Percentiles rank a stretch among this genome's conserved stretches.
Conservation (phyloP, 2,329 filamentous ascomycete species). For the Boeremia lycopersici region DNA sequence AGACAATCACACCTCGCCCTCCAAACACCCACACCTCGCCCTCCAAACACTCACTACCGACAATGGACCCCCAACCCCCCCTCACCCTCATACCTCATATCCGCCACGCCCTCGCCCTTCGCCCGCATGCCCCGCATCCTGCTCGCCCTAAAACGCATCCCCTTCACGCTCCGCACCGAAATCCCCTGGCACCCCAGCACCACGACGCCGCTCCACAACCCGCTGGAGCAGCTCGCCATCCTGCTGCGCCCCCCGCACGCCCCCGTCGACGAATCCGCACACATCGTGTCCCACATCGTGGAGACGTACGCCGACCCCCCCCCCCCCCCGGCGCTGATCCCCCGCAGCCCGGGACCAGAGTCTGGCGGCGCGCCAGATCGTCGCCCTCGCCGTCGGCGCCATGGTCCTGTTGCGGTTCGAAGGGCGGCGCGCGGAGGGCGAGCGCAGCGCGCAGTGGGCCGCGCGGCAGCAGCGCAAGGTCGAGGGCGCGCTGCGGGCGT, state of each 20-base stretch:
- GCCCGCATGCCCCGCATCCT: conserved; percentile 52
- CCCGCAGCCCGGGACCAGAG: too few species aligned
- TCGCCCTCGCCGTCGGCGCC: conserved; percentile 21
- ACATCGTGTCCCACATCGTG: conserved; percentile 26
- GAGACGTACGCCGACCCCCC: too few species aligned
- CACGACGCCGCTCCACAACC: conserved; percentile 48
- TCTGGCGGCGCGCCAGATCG: conserved; percentile 23
- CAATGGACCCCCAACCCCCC: too few species aligned
- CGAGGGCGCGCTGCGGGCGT: conserved; percentile 20
- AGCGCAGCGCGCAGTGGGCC: conserved; percentile 17
- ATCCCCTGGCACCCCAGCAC: conserved; percentile 52
- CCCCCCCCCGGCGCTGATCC: too few species aligned
- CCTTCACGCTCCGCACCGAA: conserved; percentile 50
- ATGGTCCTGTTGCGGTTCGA: conserved; percentile 23
- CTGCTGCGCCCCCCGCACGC: conserved; percentile 33
- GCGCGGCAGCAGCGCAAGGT: conserved; percentile 22
- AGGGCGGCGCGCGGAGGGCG: conserved; percentile 8
- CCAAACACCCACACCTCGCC: too few species aligned
- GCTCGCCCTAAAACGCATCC: conserved; percentile 48
- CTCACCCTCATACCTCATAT: conserved; percentile 23
- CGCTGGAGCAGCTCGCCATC: conserved; percentile 50
- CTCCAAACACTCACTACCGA: too few species aligned
- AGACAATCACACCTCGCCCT: too few species aligned
- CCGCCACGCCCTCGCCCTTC: conserved; percentile 48
- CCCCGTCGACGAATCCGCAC: conserved; percentile 25